Evolutionary conservation across 2,329 filamentous ascomycete genomes (phyloP).

Genomic region (Paramyrothecium roridum): DNA sequence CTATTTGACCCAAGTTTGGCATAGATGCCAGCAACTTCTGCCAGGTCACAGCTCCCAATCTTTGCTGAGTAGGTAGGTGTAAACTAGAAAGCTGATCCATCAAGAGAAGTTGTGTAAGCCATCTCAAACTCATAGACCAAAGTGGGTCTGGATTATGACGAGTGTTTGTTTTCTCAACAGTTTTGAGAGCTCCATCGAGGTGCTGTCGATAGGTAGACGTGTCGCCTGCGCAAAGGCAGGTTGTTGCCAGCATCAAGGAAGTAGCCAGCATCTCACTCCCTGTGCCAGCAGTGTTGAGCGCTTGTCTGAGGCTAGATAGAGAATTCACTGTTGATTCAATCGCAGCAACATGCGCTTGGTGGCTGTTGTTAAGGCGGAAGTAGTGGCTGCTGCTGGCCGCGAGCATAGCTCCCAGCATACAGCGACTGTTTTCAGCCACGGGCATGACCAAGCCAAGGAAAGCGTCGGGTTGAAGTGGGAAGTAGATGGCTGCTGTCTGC

Average conservation of each 20-base stretch:
- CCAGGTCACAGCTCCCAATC: conserved; percentile 1
- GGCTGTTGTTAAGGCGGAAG: not conserved
- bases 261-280: conserved; percentile 1
- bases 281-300: not conserved
- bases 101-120: conserved; percentile 5
- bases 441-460: conserved; percentile 4
- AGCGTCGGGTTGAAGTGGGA: conserved; percentile 2
- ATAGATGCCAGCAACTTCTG: conserved; percentile 1
- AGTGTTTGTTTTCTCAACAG: not conserved
- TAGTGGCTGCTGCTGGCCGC: conserved; percentile 6
- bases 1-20: conserved; percentile 4
- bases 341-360: not conserved
- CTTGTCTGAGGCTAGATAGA: not conserved
- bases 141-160: not conserved
- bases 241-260: conserved; percentile 6
- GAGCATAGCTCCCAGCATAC: conserved; percentile 6
- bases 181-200: conserved; percentile 2
- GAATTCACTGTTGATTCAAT: conserved; percentile 4
- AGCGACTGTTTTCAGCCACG: conserved; percentile 3
- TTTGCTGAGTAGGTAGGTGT: not conserved
- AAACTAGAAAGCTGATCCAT: conserved; percentile 6
- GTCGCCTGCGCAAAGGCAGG: conserved; percentile 5
- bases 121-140: conserved; percentile 6
- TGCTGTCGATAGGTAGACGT: conserved; percentile 4
- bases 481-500: conserved; percentile 5